These are phyloP conservation scores for Backusella tuberculispora DNA, from an alignment of 192 early-diverging fungal genomes.

Conservation along the genomic window DNA sequence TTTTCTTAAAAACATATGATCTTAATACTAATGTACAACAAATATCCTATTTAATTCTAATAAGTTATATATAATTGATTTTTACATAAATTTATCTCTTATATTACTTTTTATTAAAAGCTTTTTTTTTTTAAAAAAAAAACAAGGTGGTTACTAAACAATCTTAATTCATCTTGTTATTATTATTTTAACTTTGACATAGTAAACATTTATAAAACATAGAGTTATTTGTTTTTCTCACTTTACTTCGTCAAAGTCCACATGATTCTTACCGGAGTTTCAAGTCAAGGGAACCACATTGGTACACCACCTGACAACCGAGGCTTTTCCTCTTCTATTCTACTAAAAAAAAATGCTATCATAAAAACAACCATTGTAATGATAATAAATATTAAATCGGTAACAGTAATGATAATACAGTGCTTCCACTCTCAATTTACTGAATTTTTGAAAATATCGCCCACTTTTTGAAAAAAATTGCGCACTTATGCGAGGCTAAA, in stretches of 20 bases:
- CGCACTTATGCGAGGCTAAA: too few species aligned
- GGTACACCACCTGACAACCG: not conserved
- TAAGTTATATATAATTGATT: not conserved
- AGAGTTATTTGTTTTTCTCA: not conserved
- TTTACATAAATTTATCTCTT: not conserved
- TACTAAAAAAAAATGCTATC: not conserved
- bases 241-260: not conserved
- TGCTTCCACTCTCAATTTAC: too few species aligned
- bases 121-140: not conserved
- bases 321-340: not conserved
- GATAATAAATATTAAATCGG: too few species aligned
- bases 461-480: too few species aligned
- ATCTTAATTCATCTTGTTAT: not conserved
- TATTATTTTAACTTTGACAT: not conserved
- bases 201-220: not conserved
- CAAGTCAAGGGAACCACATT: not conserved
- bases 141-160: too few species aligned
- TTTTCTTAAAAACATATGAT: not conserved
- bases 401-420: too few species aligned
- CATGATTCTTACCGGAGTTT: not conserved
- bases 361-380: not conserved
- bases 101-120: not conserved
- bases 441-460: too few species aligned
- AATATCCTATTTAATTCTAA: not conserved
- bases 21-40: not conserved